These are phyloP conservation scores for Hymenoscyphus salicellus DNA, from an alignment of 2,329 filamentous ascomycete species.

Conservation along the genomic window DNA sequence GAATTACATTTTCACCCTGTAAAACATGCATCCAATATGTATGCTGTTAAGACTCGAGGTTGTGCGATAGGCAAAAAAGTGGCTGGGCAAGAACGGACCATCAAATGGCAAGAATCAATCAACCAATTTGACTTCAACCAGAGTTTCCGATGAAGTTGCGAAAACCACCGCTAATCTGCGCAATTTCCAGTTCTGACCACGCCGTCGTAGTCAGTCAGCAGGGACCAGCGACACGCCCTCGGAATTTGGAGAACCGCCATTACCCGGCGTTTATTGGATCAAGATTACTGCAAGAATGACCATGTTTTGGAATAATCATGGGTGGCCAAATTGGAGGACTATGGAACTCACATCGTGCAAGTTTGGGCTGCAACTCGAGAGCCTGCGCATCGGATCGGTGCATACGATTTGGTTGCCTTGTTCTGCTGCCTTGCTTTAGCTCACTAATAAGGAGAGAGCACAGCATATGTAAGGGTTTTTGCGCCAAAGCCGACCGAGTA, in stretches of 20 bases:
- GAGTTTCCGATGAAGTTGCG: too few species aligned
- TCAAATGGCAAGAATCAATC: background rate
- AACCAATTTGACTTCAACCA: background rate
- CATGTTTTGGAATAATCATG: background rate
- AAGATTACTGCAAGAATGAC: background rate
- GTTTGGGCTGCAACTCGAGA: background rate
- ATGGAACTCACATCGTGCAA: background rate
- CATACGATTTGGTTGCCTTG: slow-evolving; percentile 8
- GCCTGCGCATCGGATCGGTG: slow-evolving; percentile 1
- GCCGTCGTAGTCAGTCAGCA: background rate
- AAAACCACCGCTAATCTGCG: background rate
- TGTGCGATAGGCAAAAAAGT: background rate
- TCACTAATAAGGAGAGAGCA: background rate
- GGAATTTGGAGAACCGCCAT: background rate
- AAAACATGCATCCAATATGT: background rate
- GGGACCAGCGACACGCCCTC: background rate
- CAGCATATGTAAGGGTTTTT: slow-evolving; percentile 3
- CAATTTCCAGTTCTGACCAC: background rate
- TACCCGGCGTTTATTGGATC: background rate
- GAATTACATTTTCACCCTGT: background rate
- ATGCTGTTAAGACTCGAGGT: background rate
- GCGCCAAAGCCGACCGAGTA: background rate
- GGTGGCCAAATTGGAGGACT: slow-evolving; percentile 2
- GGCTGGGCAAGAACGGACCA: background rate
- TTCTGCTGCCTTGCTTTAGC: slow-evolving; percentile 3